Evolutionary conservation across 306 rosid species (phyloP).

Genomic region (Argentina anserina): DNA sequence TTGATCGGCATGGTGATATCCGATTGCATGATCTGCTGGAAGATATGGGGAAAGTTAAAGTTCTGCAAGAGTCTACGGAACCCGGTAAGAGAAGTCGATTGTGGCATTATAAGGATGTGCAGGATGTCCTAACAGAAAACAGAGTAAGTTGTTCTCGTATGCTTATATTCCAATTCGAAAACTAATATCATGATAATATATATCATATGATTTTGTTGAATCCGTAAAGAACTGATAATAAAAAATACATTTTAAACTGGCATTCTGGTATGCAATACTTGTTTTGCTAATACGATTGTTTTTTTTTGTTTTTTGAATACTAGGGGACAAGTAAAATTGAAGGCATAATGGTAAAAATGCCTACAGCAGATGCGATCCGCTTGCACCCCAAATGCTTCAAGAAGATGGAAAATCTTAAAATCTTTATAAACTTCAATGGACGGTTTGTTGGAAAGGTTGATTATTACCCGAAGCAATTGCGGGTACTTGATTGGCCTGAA

Average conservation of each 20-base stretch:
- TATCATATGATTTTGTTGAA: too few species aligned
- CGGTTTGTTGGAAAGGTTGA: slow-evolving; percentile 18
- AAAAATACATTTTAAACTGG: too few species aligned
- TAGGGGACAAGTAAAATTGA: background rate
- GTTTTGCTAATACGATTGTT: slow-evolving; percentile 19
- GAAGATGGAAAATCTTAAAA: too few species aligned
- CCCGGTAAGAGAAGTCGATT: slow-evolving; percentile 26
- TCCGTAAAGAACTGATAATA: too few species aligned
- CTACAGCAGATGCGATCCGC: background rate
- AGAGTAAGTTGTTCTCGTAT: background rate
- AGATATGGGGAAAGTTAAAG: slow-evolving; percentile 32
- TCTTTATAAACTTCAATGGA: slow-evolving; percentile 27
- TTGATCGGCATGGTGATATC: background rate
- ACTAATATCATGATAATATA: too few species aligned
- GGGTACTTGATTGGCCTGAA: slow-evolving; percentile 37
- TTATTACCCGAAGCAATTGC: slow-evolving; percentile 29
- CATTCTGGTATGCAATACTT: background rate
- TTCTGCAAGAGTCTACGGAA: slow-evolving; percentile 13
- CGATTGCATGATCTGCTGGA: slow-evolving; percentile 41
- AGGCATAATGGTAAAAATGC: background rate
- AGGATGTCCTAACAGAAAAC: background rate
- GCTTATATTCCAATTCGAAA: background rate
- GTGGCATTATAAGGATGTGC: slow-evolving; percentile 3
- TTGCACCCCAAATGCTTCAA: slow-evolving; percentile 21
- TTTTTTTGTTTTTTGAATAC: background rate